Percentiles rank a stretch among this genome's conserved stretches.
Evolutionary conservation across 495 filamentous ascomycete genomes (phyloP).

Genomic region (Talaromyces stipitatus): DNA sequence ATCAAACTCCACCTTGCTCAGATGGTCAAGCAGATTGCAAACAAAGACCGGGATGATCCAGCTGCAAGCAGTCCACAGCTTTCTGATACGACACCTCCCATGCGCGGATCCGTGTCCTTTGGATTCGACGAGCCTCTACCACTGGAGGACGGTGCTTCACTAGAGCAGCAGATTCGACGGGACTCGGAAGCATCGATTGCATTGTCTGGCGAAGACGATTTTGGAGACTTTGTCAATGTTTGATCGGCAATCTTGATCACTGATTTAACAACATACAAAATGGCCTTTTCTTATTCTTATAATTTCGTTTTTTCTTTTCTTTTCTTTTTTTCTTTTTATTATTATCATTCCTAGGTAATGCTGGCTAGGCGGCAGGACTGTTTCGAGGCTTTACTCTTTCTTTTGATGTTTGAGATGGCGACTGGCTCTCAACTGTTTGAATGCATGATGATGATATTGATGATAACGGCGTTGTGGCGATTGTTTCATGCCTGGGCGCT

Average conservation of each 20-base stretch:
- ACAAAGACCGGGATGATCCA: slow-evolving; percentile 12
- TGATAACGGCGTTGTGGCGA: neutral
- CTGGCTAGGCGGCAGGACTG: neutral
- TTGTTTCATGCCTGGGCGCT: neutral
- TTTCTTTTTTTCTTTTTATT: neutral
- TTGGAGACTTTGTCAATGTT: slow-evolving; percentile 29
- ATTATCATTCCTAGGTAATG: neutral
- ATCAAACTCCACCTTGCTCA: slow-evolving; percentile 43
- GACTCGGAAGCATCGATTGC: slow-evolving; percentile 24
- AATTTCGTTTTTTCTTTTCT: too few species aligned
- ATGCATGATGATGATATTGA: slow-evolving; percentile 1
- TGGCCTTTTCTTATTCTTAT: too few species aligned
- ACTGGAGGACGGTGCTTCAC: slow-evolving; percentile 13
- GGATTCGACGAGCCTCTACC: slow-evolving; percentile 32
- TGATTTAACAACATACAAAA: too few species aligned
- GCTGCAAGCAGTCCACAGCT: slow-evolving; percentile 3
- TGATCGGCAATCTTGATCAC: neutral
- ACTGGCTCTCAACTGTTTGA: neutral
- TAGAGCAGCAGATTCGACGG: slow-evolving; percentile 24
- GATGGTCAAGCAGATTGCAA: slow-evolving; percentile 34
- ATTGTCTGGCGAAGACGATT: slow-evolving; percentile 25
- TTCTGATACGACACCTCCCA: neutral
- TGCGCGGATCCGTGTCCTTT: slow-evolving; percentile 18
- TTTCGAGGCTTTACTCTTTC: neutral
- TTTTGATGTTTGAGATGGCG: neutral